Percentiles rank a stretch among this genome's conserved stretches.
Conservation (phyloP, 495 filamentous ascomycete species). For the Terfezia boudieri region DNA sequence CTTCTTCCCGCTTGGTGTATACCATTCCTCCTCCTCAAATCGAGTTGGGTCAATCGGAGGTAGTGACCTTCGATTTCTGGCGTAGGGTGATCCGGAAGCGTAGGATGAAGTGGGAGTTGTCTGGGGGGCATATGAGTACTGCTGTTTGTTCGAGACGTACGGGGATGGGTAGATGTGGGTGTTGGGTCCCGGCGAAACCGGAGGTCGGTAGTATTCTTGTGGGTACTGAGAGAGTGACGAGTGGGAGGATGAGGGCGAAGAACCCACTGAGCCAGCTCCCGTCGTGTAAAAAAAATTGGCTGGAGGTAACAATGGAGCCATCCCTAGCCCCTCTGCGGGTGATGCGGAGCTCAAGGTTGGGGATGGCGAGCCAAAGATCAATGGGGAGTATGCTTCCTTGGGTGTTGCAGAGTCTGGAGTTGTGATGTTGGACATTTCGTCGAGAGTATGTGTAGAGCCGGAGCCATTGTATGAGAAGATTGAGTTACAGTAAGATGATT, state of each 20-base stretch:
- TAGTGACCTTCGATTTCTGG: neutral
- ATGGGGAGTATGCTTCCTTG: neutral
- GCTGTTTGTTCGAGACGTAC: neutral
- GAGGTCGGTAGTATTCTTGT: neutral
- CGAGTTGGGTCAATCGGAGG: neutral
- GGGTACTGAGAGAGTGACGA: neutral
- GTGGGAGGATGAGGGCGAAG: neutral
- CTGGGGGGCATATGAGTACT: neutral
- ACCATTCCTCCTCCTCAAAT: slow-evolving; percentile 7
- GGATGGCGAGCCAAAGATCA: neutral
- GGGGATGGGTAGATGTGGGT: neutral
- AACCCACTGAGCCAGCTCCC: neutral
- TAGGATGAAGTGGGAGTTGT: neutral
- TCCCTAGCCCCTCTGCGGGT: neutral
- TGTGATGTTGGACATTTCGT: neutral
- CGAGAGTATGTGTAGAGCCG: neutral
- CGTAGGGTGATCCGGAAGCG: neutral
- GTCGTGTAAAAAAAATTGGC: neutral
- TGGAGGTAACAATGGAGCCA: neutral
- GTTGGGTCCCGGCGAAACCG: neutral
- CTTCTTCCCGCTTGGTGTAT: slow-evolving; percentile 14
- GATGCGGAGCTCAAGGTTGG: neutral
- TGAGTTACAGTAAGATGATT: neutral
- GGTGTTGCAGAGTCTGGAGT: neutral
- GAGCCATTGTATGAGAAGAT: neutral